Evolutionary conservation across 2,329 filamentous ascomycete genomes (phyloP), one percentile per base, ranked within the genome.

Genomic region (Cercospora sp.): DNA sequence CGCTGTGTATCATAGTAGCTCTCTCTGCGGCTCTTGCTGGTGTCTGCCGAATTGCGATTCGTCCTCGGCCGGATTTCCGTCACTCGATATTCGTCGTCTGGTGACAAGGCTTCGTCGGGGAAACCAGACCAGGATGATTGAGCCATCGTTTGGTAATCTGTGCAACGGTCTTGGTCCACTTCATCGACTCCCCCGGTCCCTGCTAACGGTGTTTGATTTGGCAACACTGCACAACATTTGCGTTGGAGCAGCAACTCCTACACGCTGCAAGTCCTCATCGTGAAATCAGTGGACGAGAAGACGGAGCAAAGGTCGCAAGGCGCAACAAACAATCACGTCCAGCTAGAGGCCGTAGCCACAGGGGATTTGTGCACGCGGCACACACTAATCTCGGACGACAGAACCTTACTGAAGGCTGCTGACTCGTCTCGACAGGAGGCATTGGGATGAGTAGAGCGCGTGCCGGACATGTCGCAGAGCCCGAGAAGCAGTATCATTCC

Each of bases 1-100:
- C 74, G 75, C 16, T 71, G 66, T 24, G 16, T 45, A 32, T 72
- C 73, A 59, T 72, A 75, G 57, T 73, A 66, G 55, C 70, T 74
- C 40, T 74, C 67, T 51, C 74, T 67, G 32, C 67, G 69, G 59
- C 73, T 74, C 26, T 57, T 65, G 37, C 61, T 67, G 16, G 72
- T 73, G 53, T 69, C 71, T 13, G 71, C 71, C 2, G 73, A 73
- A 37, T 53, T 40, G 58, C 63, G 62, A 16, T 64, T 28, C 5
- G 49, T 40, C 58, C 62, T 32, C 32, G 66, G 32, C 16, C 61
- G 59, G 10, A 55, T 55, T 8, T 63, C 60, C 5, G 60, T 51
- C 5, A 61, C n/a, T 7, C 60, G 34, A 28, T 59, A 58, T 18
- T 67, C 61, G 6, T 68, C 70, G 12, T 69, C 65, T 26, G 51